A percentile compares a stretch with the other conserved stretches of the same genome.
phyloP scores from a whole-genome alignment of 2,329 filamentous ascomycete genomes.

The Rutstroemia sp. region DNA sequence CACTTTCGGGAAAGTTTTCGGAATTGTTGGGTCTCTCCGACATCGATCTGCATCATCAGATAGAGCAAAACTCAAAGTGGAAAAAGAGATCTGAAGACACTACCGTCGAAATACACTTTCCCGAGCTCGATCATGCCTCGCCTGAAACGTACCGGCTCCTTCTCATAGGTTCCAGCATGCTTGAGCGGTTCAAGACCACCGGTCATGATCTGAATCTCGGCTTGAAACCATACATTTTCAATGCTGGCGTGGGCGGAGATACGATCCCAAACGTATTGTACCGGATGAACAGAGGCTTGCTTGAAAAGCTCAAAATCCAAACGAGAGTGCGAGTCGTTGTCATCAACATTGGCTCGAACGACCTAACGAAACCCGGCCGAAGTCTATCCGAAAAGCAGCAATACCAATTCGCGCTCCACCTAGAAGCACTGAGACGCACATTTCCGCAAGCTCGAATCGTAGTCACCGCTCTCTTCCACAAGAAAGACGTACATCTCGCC shows the following conservation, averaged over 20 bases:
- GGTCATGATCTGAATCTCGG: conserved; percentile 1
- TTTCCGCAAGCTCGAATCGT: conserved; percentile 2
- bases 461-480: conserved; percentile 8
- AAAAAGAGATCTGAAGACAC: conserved; percentile 4
- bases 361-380: conserved; percentile 7
- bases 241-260: conserved; percentile 12
- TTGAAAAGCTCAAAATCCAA: background rate
- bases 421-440: conserved; percentile 6
- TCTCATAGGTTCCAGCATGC: conserved; percentile 12
- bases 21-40: background rate
- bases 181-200: conserved; percentile 10
- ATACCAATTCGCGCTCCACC: conserved; percentile 3
- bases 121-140: background rate
- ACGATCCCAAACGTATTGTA: conserved; percentile 12
- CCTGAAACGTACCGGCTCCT: background rate
- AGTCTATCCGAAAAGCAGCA: background rate
- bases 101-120: background rate
- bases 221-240: conserved; percentile 7
- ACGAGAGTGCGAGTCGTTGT: conserved; percentile 6
- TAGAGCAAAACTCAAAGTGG: conserved; percentile 1
- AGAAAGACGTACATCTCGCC: conserved; percentile 7
- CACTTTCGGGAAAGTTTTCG: no score
- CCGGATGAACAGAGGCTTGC: conserved; percentile 5
- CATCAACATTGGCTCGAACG: conserved; percentile 11
- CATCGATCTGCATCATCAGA: background rate